A percentile compares a stretch with the other conserved stretches of the same genome.
Evolutionary conservation across 306 rosid species (phyloP).

Genomic region (Hippophae rhamnoides): DNA sequence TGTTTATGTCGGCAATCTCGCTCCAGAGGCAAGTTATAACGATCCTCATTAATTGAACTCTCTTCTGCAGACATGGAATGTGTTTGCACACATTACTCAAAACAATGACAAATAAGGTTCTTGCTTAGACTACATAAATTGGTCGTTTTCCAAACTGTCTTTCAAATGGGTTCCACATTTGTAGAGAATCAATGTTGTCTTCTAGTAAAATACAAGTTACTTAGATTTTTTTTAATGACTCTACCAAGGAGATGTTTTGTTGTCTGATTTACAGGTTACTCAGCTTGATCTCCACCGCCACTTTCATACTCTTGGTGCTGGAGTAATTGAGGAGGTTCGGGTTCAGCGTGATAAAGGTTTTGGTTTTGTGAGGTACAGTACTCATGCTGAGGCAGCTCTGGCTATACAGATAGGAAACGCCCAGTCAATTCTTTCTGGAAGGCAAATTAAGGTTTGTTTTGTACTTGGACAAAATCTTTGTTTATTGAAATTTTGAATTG

Average conservation of each 20-base stretch:
- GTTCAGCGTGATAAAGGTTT: too few relatives aligned
- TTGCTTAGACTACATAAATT: too few relatives aligned
- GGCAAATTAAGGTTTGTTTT: constrained; percentile 56
- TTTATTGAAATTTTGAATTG: background rate
- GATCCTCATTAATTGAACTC: constrained; percentile 78
- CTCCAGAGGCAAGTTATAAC: constrained; percentile 41
- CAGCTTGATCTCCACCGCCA: too few relatives aligned
- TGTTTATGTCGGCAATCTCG: too few relatives aligned
- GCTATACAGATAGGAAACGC: too few relatives aligned
- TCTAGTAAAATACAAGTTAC: constrained; percentile 65
- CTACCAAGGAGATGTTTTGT: constrained; percentile 43
- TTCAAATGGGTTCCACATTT: too few relatives aligned
- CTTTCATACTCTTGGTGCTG: too few relatives aligned
- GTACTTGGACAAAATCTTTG: background rate
- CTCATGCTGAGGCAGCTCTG: too few relatives aligned
- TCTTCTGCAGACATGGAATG: constrained; percentile 5
- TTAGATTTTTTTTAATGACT: constrained; percentile 52
- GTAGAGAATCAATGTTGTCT: constrained; percentile 34
- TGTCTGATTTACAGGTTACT: constrained; percentile 12
- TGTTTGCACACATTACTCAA: constrained; percentile 27
- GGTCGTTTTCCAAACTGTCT: too few relatives aligned
- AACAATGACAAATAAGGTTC: constrained; percentile 32
- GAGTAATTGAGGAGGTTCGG: too few relatives aligned
- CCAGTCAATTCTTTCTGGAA: constrained; percentile 31
- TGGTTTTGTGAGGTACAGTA: too few relatives aligned